A percentile compares a stretch with the other conserved stretches of the same genome.
phyloP scores from a whole-genome alignment of 148 eudicot genomes.

The Oxyria digyna region DNA sequence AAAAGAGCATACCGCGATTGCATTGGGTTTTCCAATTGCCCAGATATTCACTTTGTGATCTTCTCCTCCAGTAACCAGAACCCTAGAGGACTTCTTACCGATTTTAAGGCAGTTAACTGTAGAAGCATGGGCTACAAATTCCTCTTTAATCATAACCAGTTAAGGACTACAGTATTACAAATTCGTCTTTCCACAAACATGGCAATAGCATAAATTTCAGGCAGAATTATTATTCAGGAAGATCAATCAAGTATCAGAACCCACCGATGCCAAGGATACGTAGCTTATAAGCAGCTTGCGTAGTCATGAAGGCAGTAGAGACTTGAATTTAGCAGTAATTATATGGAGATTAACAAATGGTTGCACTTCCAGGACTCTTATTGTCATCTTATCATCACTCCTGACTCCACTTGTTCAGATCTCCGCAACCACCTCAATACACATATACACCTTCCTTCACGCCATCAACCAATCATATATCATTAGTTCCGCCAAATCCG shows the following conservation, averaged over 20 bases:
- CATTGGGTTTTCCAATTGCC: constrained; percentile 98
- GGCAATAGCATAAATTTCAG: not conserved
- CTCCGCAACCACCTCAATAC: constrained; percentile 13
- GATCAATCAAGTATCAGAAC: not conserved
- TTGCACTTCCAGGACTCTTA: not conserved
- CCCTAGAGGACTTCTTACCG: constrained; percentile 90
- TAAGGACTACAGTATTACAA: constrained; percentile 26
- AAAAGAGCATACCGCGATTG: constrained; percentile 34
- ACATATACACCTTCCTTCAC: not conserved
- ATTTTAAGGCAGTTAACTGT: constrained; percentile 91
- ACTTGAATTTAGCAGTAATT: not conserved
- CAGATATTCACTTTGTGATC: constrained; percentile 97
- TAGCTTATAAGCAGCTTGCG: constrained; percentile 93
- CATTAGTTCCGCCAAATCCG: constrained; percentile 5
- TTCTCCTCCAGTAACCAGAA: constrained; percentile 96
- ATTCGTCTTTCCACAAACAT: not conserved
- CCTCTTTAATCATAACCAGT: constrained; percentile 49
- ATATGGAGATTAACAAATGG: not conserved
- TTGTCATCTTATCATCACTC: constrained; percentile 15
- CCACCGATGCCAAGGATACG: constrained; percentile 56
- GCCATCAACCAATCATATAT: not conserved
- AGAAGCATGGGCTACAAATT: constrained; percentile 88
- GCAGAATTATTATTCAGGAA: not conserved
- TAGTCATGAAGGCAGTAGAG: constrained; percentile 29
- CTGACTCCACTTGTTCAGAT: constrained; percentile 17